Conservation (phyloP, 495 filamentous ascomycete species). For the Penicillium macrosclerotiorum region DNA sequence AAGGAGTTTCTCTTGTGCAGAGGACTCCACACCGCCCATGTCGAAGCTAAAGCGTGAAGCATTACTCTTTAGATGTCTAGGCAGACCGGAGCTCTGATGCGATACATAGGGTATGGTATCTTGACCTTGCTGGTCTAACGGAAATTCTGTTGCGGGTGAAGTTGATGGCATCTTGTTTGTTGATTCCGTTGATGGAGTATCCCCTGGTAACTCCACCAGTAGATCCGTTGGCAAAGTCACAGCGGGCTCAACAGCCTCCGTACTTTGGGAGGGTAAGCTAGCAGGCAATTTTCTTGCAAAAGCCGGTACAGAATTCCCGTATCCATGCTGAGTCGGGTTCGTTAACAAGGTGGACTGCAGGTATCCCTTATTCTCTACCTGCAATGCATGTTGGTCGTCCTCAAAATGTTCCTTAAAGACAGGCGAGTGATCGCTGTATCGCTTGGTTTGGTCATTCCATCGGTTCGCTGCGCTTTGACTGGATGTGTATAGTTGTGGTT, state of each 20-base stretch:
- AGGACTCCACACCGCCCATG: constrained; percentile 72
- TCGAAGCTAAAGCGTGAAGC: constrained; percentile 92
- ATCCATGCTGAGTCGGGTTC: constrained; percentile 30
- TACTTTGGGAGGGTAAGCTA: constrained; percentile 30
- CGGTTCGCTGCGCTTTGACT: constrained; percentile 5
- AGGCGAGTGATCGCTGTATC: constrained; percentile 54
- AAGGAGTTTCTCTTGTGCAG: constrained; percentile 74
- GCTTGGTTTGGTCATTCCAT: constrained; percentile 31
- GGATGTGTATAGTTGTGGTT: constrained; percentile 11
- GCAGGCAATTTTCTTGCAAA: constrained; percentile 52
- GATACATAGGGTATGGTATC: constrained; percentile 41
- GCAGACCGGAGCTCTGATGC: constrained; percentile 43
- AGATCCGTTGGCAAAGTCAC: not conserved
- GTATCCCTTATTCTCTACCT: constrained; percentile 50
- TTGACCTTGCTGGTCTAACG: constrained; percentile 24
- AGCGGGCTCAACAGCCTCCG: constrained; percentile 8
- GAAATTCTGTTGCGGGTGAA: constrained; percentile 2
- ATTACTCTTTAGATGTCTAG: constrained; percentile 80
- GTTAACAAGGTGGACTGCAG: constrained; percentile 45
- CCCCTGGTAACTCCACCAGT: constrained; percentile 7
- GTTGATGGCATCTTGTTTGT: constrained; percentile 2
- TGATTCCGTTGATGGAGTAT: not conserved
- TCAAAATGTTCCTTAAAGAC: constrained; percentile 70
- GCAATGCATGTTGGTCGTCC: constrained; percentile 51
- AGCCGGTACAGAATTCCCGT: constrained; percentile 43